Evolutionary conservation across 352 stramenopile genomes (phyloP), one percentile per base, ranked within the genome.

Genomic region (Aphanomyces cochlioides): DNA sequence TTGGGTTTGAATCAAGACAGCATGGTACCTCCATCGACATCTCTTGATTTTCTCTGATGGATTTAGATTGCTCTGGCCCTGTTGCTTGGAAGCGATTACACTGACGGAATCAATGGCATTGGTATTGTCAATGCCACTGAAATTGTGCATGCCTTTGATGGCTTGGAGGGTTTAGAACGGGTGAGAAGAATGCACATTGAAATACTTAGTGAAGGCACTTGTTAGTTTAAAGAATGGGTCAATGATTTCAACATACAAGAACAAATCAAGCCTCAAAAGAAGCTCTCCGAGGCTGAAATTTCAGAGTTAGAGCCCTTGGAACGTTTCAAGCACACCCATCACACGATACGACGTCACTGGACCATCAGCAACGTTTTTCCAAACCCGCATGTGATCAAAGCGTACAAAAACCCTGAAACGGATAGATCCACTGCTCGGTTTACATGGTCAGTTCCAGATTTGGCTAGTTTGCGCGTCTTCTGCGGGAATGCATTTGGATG

Each of bases 1-100:
- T 78, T 99, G 48, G 92, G 88, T 4, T 90, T 99, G 34, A 87
- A 84, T 17, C 90, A 90, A 40, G 85, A 98, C 45, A 84, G 97
- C 56, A 85, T 99, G 37, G 78, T 96, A 39, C 4, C 8, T 39
- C 7, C 10, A 69, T 93, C 41, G 81, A 40, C 13, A 70, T 50
- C 17, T 21, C 13, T 67, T 57, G 43, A 77, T 79, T 58, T 17
- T 78, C 7, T 57, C 1, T 66, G 57, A n/a, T 3, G 3, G 72
- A 21, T 41, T 43, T 7, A 61, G 69, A 93, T 97, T 50, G 78
- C 88, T 6, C 69, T 97, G 3, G 91, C 96, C 1, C 82, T 99
- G 70, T 78, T 99, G 3, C 76, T 99, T 34, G 97, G 96, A 5
- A 97, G 93, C 65, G 98, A 99, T 77, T 99, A 99, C 60, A 95